Evolutionary conservation across 2,329 filamentous ascomycete species (phyloP).

Genomic region (Thelonectria rubi): DNA sequence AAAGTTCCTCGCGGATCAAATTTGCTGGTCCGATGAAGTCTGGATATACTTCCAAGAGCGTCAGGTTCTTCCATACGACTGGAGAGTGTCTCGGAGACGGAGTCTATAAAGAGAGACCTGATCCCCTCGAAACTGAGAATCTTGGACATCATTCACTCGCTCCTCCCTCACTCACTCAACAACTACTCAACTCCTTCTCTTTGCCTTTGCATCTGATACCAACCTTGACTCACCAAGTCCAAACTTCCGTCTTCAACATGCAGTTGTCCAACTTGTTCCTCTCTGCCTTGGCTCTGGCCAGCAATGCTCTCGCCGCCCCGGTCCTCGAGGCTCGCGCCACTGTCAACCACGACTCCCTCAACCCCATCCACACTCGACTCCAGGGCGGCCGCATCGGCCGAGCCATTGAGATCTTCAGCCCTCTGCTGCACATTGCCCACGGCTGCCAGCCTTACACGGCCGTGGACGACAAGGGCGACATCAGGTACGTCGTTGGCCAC

Average conservation of each 20-base stretch:
- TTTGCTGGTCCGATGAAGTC: background rate
- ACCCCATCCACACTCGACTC: slow-evolving; percentile 39
- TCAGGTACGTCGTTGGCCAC: slow-evolving; percentile 51
- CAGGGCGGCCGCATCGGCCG: slow-evolving; percentile 37
- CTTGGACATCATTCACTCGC: background rate
- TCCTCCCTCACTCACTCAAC: no score
- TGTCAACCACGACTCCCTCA: slow-evolving; percentile 41
- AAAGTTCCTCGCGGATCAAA: background rate
- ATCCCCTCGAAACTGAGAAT: background rate
- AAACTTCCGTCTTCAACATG: background rate
- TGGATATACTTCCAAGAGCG: background rate
- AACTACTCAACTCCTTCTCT: background rate
- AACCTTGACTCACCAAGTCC: background rate
- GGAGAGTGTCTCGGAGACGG: background rate
- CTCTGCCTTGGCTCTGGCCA: background rate
- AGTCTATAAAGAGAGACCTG: background rate
- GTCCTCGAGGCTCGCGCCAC: slow-evolving; percentile 26
- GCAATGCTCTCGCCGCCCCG: background rate
- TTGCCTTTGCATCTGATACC: background rate
- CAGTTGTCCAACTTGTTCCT: background rate
- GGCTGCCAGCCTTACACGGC: slow-evolving; percentile 71
- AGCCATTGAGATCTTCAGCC: slow-evolving; percentile 45
- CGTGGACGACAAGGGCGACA: slow-evolving; percentile 65
- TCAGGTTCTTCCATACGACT: background rate
- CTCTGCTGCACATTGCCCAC: slow-evolving; percentile 55